Base-by-base conservation (phyloP, 2,329 filamentous ascomycete species). In the Epichloe brachyelytri region DNA sequence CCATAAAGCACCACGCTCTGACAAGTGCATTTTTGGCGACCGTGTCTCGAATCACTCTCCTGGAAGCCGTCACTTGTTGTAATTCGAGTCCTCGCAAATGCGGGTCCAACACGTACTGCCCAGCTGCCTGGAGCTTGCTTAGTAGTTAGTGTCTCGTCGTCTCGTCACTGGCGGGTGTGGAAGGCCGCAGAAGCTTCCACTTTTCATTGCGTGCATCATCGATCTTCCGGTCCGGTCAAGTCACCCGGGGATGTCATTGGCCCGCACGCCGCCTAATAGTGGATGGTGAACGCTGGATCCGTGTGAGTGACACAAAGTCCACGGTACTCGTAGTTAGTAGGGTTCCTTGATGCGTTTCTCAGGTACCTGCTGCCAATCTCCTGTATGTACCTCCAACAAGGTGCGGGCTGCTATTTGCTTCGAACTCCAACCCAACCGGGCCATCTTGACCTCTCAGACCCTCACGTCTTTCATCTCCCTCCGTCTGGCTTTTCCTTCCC, bases 151-250 rank as follows among this genome's bases (percentile, higher is more conserved):
- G n/a, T n/a, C n/a, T n/a, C n/a, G n/a, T n/a, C n/a, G 26, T 15
- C 15, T 7, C 36, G 8, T 30, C 45, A 7, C 17, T 45, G n/a
- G 36, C 49, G 14, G 26, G 26, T 37, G 26, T 52, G 46, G 51
- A 52, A 52, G 15, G 43, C 26, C 22, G 40, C 46, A 46, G 52
- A 49, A 51, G 46, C 45, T 53, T 49, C 48, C 40, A 44, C 60
- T 53, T 57, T 54, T 37, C 46, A 38, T 38, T 46, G 15, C 36
- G 43, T 57, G 67, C 56, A 66, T 58, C 57, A 68, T 63, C 51
- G 56, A 67, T 70, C 51, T 64, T 69, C 67, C 67, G 67, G 51
- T 55, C 62, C 64, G 58, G 46, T 40, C 56, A 60, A 53, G 58
- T 57, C 56, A 53, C 57, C 5, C 47, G 53, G 58, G 58, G 56